These are phyloP conservation scores for Caloboletus firmus DNA, from an alignment of 1,284 basidiomycete genomes.

Conservation along the genomic window DNA sequence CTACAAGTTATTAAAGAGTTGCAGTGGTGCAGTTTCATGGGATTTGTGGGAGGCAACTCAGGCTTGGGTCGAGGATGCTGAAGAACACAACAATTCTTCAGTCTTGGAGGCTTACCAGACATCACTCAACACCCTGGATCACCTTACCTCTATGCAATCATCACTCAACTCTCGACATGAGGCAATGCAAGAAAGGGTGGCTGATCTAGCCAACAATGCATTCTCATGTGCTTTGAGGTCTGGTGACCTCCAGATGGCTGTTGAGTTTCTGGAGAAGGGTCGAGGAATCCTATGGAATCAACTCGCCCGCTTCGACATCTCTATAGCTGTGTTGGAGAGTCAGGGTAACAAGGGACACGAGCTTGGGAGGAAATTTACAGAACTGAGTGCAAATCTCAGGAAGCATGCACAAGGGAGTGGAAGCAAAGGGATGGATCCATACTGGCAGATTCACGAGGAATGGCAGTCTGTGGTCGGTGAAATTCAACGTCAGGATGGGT, in stretches of 20 bases:
- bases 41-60: not conserved
- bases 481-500: conserved; percentile 21
- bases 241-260: not conserved
- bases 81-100: not conserved
- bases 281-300: not conserved
- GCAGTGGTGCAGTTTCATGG: not conserved
- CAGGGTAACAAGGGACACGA: not conserved
- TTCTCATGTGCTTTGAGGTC: not conserved
- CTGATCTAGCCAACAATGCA: not conserved
- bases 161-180: not conserved
- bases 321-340: not conserved
- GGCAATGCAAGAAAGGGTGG: not conserved
- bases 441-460: not conserved
- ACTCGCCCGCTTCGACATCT: not conserved
- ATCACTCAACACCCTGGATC: not conserved
- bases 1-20: not conserved
- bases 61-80: not conserved
- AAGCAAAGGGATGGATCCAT: not conserved
- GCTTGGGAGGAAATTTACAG: not conserved
- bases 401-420: not conserved
- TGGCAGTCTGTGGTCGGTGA: conserved; percentile 11
- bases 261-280: not conserved
- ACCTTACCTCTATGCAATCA: not conserved
- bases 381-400: not conserved
- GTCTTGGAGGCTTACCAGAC: conserved; percentile 3